These are phyloP conservation scores for Cordyceps javanica DNA, from an alignment of 2,329 filamentous ascomycete genomes.

Conservation along the genomic window DNA sequence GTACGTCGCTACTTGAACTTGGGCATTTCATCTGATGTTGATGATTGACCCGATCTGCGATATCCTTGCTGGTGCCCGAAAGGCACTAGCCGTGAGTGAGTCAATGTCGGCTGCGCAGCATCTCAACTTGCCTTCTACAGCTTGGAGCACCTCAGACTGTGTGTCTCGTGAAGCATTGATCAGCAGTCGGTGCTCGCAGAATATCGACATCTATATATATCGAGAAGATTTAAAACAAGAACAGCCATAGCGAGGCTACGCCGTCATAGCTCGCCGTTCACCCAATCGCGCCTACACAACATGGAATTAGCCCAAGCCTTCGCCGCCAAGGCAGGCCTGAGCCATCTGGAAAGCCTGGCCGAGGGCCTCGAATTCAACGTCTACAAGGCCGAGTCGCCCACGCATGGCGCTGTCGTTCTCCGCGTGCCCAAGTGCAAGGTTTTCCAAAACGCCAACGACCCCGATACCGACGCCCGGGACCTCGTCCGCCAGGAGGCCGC, in stretches of 20 bases:
- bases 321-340: constrained; percentile 8
- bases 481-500: constrained; percentile 15
- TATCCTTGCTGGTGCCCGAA: neutral
- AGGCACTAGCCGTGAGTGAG: constrained; percentile 1
- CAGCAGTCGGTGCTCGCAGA: neutral
- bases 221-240: neutral
- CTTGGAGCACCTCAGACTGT: too few relatives aligned
- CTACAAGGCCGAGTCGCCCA: constrained; percentile 9
- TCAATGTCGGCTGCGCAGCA: neutral
- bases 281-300: neutral
- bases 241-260: neutral
- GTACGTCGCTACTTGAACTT: too few relatives aligned
- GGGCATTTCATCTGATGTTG: too few relatives aligned
- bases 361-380: constrained; percentile 16
- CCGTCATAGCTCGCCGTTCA: neutral
- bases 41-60: neutral
- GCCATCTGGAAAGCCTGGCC: constrained; percentile 9
- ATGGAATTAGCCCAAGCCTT: constrained; percentile 13
- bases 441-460: constrained; percentile 16
- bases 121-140: neutral
- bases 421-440: constrained; percentile 13
- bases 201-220: neutral
- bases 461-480: constrained; percentile 12
- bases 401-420: constrained; percentile 13
- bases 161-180: neutral